Evolutionary conservation across 495 filamentous ascomycete species (phyloP).

Genomic region (Penicillium chermesinum): DNA sequence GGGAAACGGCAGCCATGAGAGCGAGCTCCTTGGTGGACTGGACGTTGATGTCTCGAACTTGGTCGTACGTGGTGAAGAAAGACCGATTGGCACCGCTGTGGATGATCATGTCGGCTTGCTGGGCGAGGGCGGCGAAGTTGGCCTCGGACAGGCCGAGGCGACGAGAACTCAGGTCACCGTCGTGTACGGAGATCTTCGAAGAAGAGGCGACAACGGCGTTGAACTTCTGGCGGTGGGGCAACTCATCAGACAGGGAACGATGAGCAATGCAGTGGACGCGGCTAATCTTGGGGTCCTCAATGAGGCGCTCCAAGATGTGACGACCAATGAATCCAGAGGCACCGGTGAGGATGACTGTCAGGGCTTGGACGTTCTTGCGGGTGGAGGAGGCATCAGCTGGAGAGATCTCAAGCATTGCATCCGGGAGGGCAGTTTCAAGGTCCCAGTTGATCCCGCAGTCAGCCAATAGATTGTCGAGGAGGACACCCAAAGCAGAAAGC

Average conservation of each 20-base stretch:
- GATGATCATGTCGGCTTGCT: constrained; percentile 31
- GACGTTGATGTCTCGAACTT: constrained; percentile 32
- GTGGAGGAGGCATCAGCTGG: too few relatives aligned
- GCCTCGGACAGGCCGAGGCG: constrained; percentile 27
- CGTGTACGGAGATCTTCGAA: constrained; percentile 6
- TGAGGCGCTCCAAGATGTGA: neutral
- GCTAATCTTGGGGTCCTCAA: neutral
- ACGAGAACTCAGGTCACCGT: constrained; percentile 27
- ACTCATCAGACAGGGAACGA: neutral
- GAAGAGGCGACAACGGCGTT: neutral
- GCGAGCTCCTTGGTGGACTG: constrained; percentile 31
- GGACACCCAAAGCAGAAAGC: too few relatives aligned
- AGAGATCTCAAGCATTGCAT: too few relatives aligned
- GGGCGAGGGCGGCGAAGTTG: constrained; percentile 16
- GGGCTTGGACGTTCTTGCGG: too few relatives aligned
- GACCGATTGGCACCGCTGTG: constrained; percentile 42
- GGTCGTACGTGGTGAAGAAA: constrained; percentile 36
- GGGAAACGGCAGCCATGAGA: constrained; percentile 23
- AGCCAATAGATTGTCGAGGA: too few relatives aligned
- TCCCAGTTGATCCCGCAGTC: too few relatives aligned
- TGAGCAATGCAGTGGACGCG: neutral
- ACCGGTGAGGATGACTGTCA: neutral
- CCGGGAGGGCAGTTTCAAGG: too few relatives aligned
- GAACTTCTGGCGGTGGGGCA: too few relatives aligned
- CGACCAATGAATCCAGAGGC: neutral